phyloP scores from a whole-genome alignment of 257 asterid species.

The Ilex asprella region DNA sequence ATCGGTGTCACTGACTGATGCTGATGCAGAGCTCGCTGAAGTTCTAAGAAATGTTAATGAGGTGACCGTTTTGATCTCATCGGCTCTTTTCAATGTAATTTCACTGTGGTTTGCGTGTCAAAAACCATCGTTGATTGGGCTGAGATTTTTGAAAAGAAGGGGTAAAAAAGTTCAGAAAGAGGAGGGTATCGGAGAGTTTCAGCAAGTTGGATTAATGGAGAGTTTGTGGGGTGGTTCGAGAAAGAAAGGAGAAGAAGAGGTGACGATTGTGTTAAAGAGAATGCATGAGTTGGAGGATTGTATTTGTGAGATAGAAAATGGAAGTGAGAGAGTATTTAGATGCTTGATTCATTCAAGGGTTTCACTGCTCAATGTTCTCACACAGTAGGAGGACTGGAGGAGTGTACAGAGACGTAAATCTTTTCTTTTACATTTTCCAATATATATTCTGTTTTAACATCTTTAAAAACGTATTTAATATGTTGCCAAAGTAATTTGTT shows the following conservation, averaged over 20 bases:
- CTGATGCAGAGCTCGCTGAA: slow-evolving; percentile 39
- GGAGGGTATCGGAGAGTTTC: slow-evolving; percentile 46
- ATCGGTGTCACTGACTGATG: slow-evolving; percentile 18
- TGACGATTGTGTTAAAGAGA: slow-evolving; percentile 40
- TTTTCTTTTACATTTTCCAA: too few relatives aligned
- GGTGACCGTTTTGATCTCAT: slow-evolving; percentile 44
- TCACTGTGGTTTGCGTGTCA: slow-evolving; percentile 39
- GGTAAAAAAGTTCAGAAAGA: slow-evolving; percentile 28
- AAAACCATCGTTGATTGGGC: slow-evolving; percentile 31
- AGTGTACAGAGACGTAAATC: too few relatives aligned
- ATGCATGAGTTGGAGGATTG: slow-evolving; percentile 60
- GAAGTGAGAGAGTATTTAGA: slow-evolving; percentile 64
- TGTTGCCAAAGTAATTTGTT: too few relatives aligned
- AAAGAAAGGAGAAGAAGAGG: slow-evolving; percentile 46
- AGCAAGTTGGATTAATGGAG: slow-evolving; percentile 24
- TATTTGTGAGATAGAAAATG: slow-evolving; percentile 47
- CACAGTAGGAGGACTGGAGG: too few relatives aligned
- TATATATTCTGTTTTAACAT: too few relatives aligned
- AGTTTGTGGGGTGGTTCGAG: slow-evolving; percentile 25
- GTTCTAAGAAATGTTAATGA: slow-evolving; percentile 45
- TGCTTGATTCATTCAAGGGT: slow-evolving; percentile 75
- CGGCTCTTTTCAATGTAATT: slow-evolving; percentile 41
- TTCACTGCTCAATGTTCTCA: slow-evolving; percentile 71
- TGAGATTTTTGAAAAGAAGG: slow-evolving; percentile 31
- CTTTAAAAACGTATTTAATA: too few relatives aligned